Percentiles rank a stretch among this genome's conserved stretches.
These are phyloP conservation scores for Aaosphaeria arxii DNA, from an alignment of 2,329 filamentous ascomycete genomes.

Conservation along the genomic window DNA sequence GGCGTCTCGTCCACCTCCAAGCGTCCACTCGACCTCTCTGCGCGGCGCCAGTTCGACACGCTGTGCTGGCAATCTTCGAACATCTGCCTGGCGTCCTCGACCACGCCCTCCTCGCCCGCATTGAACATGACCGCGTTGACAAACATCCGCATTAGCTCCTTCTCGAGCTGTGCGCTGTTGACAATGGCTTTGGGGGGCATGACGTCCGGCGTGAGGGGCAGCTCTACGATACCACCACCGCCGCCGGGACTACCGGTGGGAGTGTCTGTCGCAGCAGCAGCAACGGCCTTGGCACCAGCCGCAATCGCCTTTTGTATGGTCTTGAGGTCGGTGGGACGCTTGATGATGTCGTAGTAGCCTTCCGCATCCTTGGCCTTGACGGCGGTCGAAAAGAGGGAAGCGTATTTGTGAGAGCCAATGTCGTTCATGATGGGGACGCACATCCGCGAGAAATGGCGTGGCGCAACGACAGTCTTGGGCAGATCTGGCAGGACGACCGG, in stretches of 20 bases:
- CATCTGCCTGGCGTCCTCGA: conserved; percentile 86
- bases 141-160: conserved; percentile 94
- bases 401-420: conserved; percentile 51
- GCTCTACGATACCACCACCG: conserved; percentile 37
- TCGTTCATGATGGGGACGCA: conserved; percentile 50
- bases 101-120: conserved; percentile 82
- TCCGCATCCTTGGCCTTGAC: conserved; percentile 50
- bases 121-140: conserved; percentile 99
- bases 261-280: conserved; percentile 50
- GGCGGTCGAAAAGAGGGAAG: conserved; percentile 48
- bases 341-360: conserved; percentile 52
- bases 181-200: conserved; percentile 86
- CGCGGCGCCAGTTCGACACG: conserved; percentile 71
- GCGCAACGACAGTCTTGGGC: conserved; percentile 38
- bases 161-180: conserved; percentile 88
- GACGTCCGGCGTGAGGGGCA: conserved; percentile 72
- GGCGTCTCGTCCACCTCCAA: conserved; percentile 30
- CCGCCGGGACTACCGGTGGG: conserved; percentile 61
- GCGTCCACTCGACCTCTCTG: conserved; percentile 49
- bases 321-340: conserved; percentile 51
- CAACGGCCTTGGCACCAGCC: conserved; percentile 58
- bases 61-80: conserved; percentile 81
- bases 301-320: conserved; percentile 49
- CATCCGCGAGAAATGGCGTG: conserved; percentile 49
- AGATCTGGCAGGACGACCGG: conserved; percentile 11